These are phyloP conservation scores for Kwoniella mangroviensis DNA, from an alignment of 768 basidiomycete species.

Conservation along the genomic window DNA sequence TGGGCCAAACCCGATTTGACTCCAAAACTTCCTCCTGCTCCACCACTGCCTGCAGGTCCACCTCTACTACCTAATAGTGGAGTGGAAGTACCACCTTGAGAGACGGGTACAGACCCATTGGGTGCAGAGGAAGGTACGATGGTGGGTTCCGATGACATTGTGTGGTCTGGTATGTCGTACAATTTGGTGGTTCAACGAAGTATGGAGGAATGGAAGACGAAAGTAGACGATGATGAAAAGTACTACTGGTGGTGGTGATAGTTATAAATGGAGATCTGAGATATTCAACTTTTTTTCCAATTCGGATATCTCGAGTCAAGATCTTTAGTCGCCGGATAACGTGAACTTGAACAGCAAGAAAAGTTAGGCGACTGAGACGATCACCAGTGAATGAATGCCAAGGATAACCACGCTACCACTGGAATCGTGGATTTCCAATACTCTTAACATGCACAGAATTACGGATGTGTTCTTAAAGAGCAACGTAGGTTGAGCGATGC, in stretches of 20 bases:
- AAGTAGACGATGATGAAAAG: no score
- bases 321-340: slow-evolving; percentile 7
- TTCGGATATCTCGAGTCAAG: neutral
- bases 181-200: neutral
- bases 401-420: no score
- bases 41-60: slow-evolving; percentile 28
- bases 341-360: neutral
- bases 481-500: no score
- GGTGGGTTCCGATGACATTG: slow-evolving; percentile 44
- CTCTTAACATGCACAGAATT: neutral
- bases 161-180: neutral
- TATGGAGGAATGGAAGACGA: no score
- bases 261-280: no score
- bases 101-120: slow-evolving; percentile 20
- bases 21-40: slow-evolving; percentile 54
- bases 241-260: no score
- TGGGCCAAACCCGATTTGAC: slow-evolving; percentile 94
- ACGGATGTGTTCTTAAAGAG: no score
- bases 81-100: slow-evolving; percentile 39
- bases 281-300: slow-evolving; percentile 1
- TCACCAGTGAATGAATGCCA: no score
- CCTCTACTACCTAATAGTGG: slow-evolving; percentile 37
- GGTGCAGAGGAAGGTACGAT: slow-evolving; percentile 48
- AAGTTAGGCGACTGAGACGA: slow-evolving; percentile 1
- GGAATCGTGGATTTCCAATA: neutral